phyloP scores from a whole-genome alignment of 2,329 filamentous ascomycete species.

The Raffaelea arxii region DNA sequence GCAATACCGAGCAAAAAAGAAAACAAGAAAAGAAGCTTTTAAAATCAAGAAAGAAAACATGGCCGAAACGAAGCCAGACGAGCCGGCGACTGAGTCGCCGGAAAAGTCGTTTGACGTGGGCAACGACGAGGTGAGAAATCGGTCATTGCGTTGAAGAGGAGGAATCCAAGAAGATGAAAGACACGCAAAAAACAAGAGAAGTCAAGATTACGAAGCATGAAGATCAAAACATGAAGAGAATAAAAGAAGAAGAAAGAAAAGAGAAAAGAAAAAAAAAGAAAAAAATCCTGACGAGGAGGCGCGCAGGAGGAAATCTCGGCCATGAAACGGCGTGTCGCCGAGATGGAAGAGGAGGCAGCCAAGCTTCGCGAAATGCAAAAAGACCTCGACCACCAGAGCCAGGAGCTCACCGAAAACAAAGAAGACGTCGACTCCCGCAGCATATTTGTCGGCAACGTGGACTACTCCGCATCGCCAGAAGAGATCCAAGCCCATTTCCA shows the following conservation, averaged over 20 bases:
- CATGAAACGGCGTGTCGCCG: constrained; percentile 78
- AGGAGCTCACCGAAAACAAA: constrained; percentile 81
- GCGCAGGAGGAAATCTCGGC: constrained; percentile 67
- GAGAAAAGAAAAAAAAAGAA: neutral
- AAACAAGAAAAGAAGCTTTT: neutral
- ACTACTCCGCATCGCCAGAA: constrained; percentile 93
- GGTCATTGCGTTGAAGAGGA: constrained; percentile 10
- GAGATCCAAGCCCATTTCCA: constrained; percentile 98
- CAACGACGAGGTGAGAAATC: constrained; percentile 35
- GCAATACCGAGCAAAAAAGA: neutral
- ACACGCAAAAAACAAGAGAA: constrained; percentile 1
- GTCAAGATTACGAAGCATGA: no score
- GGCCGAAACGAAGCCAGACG: constrained; percentile 20
- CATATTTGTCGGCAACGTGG: constrained; percentile 97
- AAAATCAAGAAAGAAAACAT: constrained; percentile 9
- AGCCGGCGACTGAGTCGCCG: constrained; percentile 18
- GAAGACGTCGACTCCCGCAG: constrained; percentile 92
- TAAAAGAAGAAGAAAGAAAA: constrained; percentile 1
- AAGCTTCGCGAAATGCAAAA: constrained; percentile 84
- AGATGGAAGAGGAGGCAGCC: constrained; percentile 84
- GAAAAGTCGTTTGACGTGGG: constrained; percentile 30
- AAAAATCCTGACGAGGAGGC: constrained; percentile 11
- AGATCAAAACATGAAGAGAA: no score
- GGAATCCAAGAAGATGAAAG: neutral
- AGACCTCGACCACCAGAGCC: constrained; percentile 72